Conservation (phyloP, 805 yeast species). For the Scheffersomyces lignosus region DNA sequence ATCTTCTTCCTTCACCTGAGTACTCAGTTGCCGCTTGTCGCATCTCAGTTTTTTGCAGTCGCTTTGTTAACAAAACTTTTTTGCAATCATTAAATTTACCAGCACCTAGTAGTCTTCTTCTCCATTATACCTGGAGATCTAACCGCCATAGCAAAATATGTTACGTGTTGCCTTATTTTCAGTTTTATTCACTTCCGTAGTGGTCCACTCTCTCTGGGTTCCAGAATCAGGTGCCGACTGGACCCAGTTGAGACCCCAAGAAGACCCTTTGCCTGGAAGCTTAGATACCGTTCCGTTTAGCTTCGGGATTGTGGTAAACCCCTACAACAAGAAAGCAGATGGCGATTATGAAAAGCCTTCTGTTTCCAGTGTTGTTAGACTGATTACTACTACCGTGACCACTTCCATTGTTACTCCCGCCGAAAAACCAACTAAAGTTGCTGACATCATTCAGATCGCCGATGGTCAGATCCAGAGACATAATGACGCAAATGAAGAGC, state of each 20-base stretch:
- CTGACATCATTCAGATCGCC: constrained; percentile 21
- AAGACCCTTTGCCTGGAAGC: constrained; percentile 15
- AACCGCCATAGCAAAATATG: constrained; percentile 1
- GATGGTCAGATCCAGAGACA: constrained; percentile 32
- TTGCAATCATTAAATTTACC: no score
- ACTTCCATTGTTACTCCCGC: constrained; percentile 18
- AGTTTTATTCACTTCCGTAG: constrained; percentile 2
- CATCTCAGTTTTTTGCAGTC: no score
- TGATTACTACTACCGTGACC: constrained; percentile 7
- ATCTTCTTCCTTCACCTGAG: no score
- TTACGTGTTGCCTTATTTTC: background rate
- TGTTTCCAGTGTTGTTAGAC: constrained; percentile 8
- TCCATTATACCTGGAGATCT: no score
- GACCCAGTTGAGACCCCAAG: constrained; percentile 30
- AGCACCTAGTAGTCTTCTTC: no score
- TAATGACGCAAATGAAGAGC: constrained; percentile 1
- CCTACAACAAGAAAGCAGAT: constrained; percentile 17
- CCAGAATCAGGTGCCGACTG: constrained; percentile 38
- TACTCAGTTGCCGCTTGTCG: no score
- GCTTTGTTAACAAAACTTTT: no score
- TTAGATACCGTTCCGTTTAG: constrained; percentile 28
- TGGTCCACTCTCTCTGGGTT: constrained; percentile 14
- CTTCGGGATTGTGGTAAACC: constrained; percentile 37
- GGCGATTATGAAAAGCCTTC: constrained; percentile 22
- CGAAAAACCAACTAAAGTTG: constrained; percentile 22